Evolutionary conservation across 208 protist species (phyloP), one percentile per base, ranked within the genome.

Genomic region (Balamuthia mandrillaris): DNA sequence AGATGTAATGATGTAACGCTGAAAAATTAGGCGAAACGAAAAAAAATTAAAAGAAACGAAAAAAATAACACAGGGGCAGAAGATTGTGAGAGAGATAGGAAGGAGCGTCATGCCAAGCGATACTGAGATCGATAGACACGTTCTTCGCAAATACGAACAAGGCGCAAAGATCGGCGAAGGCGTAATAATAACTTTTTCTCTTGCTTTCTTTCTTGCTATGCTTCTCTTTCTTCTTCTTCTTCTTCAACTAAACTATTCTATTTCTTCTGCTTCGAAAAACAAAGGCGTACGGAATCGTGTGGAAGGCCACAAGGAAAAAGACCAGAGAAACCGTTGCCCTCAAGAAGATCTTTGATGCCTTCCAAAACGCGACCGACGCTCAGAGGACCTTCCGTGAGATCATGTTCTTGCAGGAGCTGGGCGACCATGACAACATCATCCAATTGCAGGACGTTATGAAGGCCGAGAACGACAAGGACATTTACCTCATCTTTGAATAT

Each of bases 401-500:
- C 21, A 85, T 85, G 79, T 85, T 85, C 45, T 60, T 85, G 6
- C 97, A 98, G 79, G 81, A 41, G 21, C 85, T 98, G 49, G 42
- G 70, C 54, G 93, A 95, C 35, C 97, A 99, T 89, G 96, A 97
- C 27, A 98, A 99, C 89, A 97, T 99, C 60, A 97, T 99, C 72
- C 95, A 96, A 75, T 89, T 99, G 31, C 90, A 97, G 39, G 96
- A 98, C 81, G 97, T 99, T 0, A 92, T 98, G 58, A 98, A 98
- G 74, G 96, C 96, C 31, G 93, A 97, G 63, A 98, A 98, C 86
- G 96, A 98, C 81, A 93, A 95, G 37, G 97, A 99, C 87, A 98
- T 99, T 78, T 99, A 99, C 87, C 90, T 99, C 14, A 95, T 98
- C 9, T 99, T 99, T 82, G 97, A 99, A 92, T 98, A 97, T 91